Evolutionary conservation across 306 rosid genomes (phyloP), one percentile per base, ranked within the genome.

Genomic region (Oxytropis ochrocephala): DNA sequence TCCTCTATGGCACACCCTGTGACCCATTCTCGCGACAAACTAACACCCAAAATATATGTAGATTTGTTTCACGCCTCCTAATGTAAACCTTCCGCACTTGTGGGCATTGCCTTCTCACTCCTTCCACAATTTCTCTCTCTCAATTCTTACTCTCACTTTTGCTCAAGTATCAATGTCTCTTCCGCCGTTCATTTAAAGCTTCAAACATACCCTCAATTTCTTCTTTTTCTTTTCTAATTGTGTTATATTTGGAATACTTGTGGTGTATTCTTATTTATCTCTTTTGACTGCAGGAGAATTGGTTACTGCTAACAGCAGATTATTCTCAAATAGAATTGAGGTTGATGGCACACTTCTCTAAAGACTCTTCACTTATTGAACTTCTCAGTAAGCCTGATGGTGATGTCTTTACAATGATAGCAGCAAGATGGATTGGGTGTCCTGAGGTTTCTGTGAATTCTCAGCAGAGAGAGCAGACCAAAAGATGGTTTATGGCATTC

Each of bases 261-360:
- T 43, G 67, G 69, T 43, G 67, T 50, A 42, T 55, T 73, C 73
- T 53, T 67, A 50, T 58, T 38, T 46, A 12, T 70, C 52, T 38
- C 44, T 67, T 70, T 63, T 18, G 39, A 33, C 74, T 70, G 72
- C 86, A 94, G 98, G 96, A 90, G 44, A 83, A 87, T 73, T 90
- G 98, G 98, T 84, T 90, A 60, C 87, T 94, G 59, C 76, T 94
- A 77, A 81, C 95, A 46, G 98, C 98, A 30, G 98, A 94, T 82
- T 94, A 94, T 87, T 94, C 97, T 82, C 98, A 90, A 80, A 91
- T 94, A 68, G 98, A 94, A 78, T 74, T 94, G 83, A 84, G 98
- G 82, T 68, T 94, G 84, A 90, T 94, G 98, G 96, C 98, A 51
- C 98, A 94, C 80, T 90, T 94, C 75, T 94, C 98, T 14, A 84